A percentile compares a stretch with the other conserved stretches of the same genome.
These are phyloP conservation scores for Bullera alba DNA, from an alignment of 768 basidiomycete species.

Conservation along the genomic window DNA sequence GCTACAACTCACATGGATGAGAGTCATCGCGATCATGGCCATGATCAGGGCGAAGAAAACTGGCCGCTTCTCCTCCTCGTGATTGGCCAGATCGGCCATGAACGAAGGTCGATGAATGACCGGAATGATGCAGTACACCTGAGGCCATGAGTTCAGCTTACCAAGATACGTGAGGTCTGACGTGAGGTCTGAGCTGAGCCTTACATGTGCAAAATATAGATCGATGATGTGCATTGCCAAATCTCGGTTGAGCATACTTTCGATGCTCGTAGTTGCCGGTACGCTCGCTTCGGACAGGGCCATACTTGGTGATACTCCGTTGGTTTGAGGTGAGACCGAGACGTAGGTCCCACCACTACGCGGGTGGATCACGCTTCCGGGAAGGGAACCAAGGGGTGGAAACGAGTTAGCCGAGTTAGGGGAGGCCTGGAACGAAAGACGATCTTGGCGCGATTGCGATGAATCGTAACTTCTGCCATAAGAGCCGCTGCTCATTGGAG, in stretches of 20 bases:
- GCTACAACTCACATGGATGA: slow-evolving; percentile 18
- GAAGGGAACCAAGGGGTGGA: too few species aligned
- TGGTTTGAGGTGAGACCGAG: not conserved
- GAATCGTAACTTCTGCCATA: too few species aligned
- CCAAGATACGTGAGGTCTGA: not conserved
- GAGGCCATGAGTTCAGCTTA: not conserved
- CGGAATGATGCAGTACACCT: slow-evolving; percentile 27
- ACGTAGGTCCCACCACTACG: not conserved
- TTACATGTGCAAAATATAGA: slow-evolving; percentile 23
- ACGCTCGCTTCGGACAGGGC: not conserved
- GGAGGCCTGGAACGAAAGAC: too few species aligned
- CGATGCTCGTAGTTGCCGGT: slow-evolving; percentile 4
- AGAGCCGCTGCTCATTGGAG: too few species aligned
- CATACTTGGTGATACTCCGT: slow-evolving; percentile 8
- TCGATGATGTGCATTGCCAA: slow-evolving; percentile 17
- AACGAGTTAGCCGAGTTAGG: too few species aligned
- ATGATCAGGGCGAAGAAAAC: slow-evolving; percentile 23
- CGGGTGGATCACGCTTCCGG: too few species aligned
- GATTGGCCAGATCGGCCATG: slow-evolving; percentile 13
- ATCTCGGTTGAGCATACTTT: slow-evolving; percentile 18
- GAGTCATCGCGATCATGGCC: slow-evolving; percentile 20
- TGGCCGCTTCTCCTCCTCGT: slow-evolving; percentile 20
- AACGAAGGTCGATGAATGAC: slow-evolving; percentile 20
- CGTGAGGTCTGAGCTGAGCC: not conserved
- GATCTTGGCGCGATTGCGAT: too few species aligned